phyloP scores from a whole-genome alignment of 108 stramenopile species.

The Skeletonema menzelii region DNA sequence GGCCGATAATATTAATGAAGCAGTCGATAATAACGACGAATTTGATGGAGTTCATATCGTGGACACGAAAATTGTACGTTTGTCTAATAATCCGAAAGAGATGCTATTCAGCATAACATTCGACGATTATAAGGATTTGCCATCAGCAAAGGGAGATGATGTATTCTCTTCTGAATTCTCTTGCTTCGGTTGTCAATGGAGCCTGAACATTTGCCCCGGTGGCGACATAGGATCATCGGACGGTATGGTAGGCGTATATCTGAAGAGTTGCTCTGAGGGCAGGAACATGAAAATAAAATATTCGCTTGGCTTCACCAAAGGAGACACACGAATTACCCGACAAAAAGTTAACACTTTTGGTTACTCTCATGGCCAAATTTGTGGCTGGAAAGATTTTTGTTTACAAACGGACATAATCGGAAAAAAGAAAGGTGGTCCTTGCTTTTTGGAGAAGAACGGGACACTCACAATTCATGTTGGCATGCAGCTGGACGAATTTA shows the following conservation, averaged over 20 bases:
- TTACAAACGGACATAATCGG: too few species aligned
- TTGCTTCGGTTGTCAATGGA: not conserved
- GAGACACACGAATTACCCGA: not conserved
- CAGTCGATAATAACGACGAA: not conserved
- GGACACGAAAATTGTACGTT: not conserved
- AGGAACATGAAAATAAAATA: not conserved
- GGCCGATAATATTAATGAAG: too few species aligned
- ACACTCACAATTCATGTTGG: not conserved
- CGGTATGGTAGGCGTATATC: not conserved
- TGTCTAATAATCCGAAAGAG: not conserved
- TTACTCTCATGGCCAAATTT: too few species aligned
- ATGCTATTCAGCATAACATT: not conserved
- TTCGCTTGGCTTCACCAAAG: not conserved
- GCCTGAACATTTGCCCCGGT: not conserved
- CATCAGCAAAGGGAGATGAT: not conserved
- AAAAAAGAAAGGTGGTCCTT: too few species aligned
- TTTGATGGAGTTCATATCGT: not conserved
- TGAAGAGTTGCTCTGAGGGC: not conserved
- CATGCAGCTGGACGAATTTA: not conserved
- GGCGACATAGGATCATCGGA: not conserved
- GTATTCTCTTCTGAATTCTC: not conserved
- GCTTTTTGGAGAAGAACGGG: not conserved
- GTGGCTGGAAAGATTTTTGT: not conserved
- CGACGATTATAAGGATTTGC: not conserved
- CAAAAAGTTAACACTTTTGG: too few species aligned